These are phyloP conservation scores for Xeromyces bisporus DNA, from an alignment of 495 filamentous ascomycete genomes.

Conservation along the genomic window DNA sequence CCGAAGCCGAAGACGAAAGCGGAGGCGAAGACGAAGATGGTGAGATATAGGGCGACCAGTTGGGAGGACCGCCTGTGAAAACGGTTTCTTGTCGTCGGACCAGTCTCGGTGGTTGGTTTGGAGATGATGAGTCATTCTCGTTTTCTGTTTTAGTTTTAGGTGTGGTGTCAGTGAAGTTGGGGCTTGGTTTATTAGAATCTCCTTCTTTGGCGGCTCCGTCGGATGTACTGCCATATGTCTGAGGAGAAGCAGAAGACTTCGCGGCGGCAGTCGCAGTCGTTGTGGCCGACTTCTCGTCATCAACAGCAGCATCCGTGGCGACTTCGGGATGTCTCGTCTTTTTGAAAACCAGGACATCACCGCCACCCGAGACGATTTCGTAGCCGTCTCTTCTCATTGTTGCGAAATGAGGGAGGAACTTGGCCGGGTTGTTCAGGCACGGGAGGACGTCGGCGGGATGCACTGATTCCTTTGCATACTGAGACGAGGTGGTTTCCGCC, in stretches of 20 bases:
- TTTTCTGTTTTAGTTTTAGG: slow-evolving; percentile 41
- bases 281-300: slow-evolving; percentile 2
- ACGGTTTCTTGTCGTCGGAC: slow-evolving; percentile 41
- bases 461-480: slow-evolving; percentile 23
- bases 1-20: neutral
- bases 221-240: no score
- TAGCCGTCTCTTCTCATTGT: slow-evolving; percentile 50
- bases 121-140: slow-evolving; percentile 35
- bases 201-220: slow-evolving; percentile 37
- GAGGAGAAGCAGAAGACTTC: no score
- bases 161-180: no score
- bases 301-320: slow-evolving; percentile 4
- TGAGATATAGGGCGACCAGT: slow-evolving; percentile 18
- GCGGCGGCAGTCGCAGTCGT: neutral
- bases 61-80: slow-evolving; percentile 28
- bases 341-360: slow-evolving; percentile 56
- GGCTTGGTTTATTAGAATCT: slow-evolving; percentile 22
- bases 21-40: slow-evolving; percentile 3
- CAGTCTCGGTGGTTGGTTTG: slow-evolving; percentile 15
- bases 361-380: slow-evolving; percentile 52
- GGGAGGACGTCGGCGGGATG: slow-evolving; percentile 46
- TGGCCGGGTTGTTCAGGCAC: slow-evolving; percentile 49
- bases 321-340: slow-evolving; percentile 26
- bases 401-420: slow-evolving; percentile 53
- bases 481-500: slow-evolving; percentile 45